Conservation (phyloP, 2,329 filamentous ascomycete species). For the Hymenoscyphus linearis region DNA sequence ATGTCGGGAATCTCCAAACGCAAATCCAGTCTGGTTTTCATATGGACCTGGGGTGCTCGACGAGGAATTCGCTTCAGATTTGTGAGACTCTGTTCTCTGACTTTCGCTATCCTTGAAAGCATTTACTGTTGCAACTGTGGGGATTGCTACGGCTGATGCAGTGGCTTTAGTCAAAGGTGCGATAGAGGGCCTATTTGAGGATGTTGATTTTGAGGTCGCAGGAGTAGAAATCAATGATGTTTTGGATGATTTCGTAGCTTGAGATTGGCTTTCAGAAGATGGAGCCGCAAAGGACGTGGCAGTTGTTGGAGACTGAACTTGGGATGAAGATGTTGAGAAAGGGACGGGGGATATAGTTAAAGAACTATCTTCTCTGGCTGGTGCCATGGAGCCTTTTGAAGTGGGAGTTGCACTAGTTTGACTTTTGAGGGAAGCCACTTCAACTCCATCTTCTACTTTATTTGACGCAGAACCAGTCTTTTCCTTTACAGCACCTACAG, state of each 20-base stretch:
- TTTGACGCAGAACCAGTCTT: conserved; percentile 33
- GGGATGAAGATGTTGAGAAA: conserved; percentile 28
- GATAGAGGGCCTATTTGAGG: conserved; percentile 26
- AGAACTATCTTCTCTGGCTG: conserved; percentile 36
- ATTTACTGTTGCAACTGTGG: conserved; percentile 44
- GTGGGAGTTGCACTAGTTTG: conserved; percentile 37
- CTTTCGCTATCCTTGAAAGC: conserved; percentile 45
- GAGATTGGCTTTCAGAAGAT: conserved; percentile 29
- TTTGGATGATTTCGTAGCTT: conserved; percentile 30
- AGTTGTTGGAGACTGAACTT: conserved; percentile 30
- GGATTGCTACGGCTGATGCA: conserved; percentile 29
- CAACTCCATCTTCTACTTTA: conserved; percentile 40
- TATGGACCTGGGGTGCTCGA: conserved; percentile 6
- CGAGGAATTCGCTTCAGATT: conserved; percentile 12
- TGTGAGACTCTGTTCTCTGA: conserved; percentile 32
- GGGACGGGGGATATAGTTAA: conserved; percentile 34
- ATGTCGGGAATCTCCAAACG: conserved; percentile 17
- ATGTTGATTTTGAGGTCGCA: conserved; percentile 25
- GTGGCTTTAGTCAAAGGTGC: conserved; percentile 30
- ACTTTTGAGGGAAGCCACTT: conserved; percentile 40
- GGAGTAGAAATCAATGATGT: conserved; percentile 25
- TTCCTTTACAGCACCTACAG: conserved; percentile 63
- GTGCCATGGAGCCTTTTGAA: conserved; percentile 39
- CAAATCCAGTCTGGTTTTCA: conserved; percentile 16
- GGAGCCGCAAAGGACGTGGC: conserved; percentile 25